Evolutionary conservation across 2,329 filamentous ascomycete species (phyloP).

Genomic region (Aspergillus quadricinctus): DNA sequence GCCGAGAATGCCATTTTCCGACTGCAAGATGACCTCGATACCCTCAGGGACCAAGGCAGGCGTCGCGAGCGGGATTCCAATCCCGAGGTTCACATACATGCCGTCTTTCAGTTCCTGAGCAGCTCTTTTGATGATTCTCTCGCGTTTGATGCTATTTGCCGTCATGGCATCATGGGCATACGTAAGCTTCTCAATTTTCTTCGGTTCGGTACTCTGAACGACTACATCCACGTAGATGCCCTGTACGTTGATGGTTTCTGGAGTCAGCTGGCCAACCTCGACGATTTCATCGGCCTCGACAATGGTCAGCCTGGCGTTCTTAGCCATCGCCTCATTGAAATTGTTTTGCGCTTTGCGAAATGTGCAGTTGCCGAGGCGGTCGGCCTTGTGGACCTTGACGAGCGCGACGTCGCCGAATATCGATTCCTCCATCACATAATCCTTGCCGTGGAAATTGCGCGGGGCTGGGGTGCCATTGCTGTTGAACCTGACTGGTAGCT

Average conservation of each 20-base stretch:
- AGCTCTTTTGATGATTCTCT: conserved; percentile 73
- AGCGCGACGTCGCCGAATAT: conserved; percentile 74
- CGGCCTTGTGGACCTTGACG: conserved; percentile 70
- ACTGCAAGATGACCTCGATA: conserved; percentile 75
- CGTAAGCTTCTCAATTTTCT: conserved; percentile 75
- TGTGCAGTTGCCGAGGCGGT: conserved; percentile 72
- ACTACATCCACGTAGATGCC: conserved; percentile 84
- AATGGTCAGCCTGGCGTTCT: conserved; percentile 72
- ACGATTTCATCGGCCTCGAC: conserved; percentile 86
- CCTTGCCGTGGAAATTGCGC: conserved; percentile 67
- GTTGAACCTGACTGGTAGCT: conserved; percentile 70
- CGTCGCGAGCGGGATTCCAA: conserved; percentile 78
- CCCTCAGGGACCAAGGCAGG: conserved; percentile 67
- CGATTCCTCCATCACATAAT: conserved; percentile 72
- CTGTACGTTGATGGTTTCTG: conserved; percentile 71
- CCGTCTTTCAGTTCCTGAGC: conserved; percentile 79
- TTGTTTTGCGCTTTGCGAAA: conserved; percentile 73
- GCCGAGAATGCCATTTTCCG: conserved; percentile 80
- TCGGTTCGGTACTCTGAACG: conserved; percentile 65
- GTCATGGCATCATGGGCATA: conserved; percentile 61
- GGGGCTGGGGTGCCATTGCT: conserved; percentile 62
- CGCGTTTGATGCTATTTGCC: conserved; percentile 67
- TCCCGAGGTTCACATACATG: conserved; percentile 87
- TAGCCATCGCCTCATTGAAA: conserved; percentile 73
- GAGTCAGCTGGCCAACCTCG: conserved; percentile 64